Evolutionary conservation across 164 flowering plant species (phyloP).

Genomic region (Litsea cubeba): DNA sequence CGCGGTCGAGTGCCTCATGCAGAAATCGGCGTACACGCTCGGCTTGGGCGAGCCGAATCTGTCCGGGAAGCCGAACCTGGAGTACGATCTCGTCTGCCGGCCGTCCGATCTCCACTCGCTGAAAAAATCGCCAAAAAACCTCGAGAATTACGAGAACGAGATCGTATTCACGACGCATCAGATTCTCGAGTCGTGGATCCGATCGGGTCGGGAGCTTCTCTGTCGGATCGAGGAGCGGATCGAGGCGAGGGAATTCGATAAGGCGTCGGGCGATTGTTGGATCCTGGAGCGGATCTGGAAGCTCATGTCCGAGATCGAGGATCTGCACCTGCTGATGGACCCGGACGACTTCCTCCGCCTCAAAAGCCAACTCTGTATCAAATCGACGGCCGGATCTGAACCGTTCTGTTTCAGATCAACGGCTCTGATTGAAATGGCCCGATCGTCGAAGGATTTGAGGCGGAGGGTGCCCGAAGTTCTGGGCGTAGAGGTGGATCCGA

Average conservation of each 20-base stretch:
- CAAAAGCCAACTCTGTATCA: conserved; percentile 52
- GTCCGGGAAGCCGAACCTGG: conserved; percentile 61
- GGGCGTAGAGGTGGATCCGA: conserved; percentile 87
- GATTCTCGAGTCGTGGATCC: conserved; percentile 73
- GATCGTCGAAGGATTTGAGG: conserved; percentile 53
- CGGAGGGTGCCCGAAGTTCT: conserved; percentile 72
- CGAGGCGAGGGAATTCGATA: conserved; percentile 24
- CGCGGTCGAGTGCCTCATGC: conserved; percentile 73
- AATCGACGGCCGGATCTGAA: conserved; percentile 31
- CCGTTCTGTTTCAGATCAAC: conserved; percentile 70
- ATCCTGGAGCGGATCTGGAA: conserved; percentile 68
- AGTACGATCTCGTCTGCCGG: conserved; percentile 72
- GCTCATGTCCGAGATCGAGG: conserved; percentile 57
- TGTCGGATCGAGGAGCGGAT: conserved; percentile 34
- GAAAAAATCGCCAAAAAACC: conserved; percentile 29
- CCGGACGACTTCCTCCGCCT: conserved; percentile 75
- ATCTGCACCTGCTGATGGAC: conserved; percentile 67
- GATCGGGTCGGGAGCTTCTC: conserved; percentile 35
- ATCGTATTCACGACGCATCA: conserved; percentile 56
- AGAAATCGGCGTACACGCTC: conserved; percentile 63
- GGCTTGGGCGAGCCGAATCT: conserved; percentile 90
- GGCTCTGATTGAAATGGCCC: conserved; percentile 47
- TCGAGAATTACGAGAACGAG: conserved; percentile 57
- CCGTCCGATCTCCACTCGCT: conserved; percentile 64
- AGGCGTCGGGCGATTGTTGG: conserved; percentile 58